Conservation (phyloP, 2,329 filamentous ascomycete species). For the Mycosphaerella arachidis region DNA sequence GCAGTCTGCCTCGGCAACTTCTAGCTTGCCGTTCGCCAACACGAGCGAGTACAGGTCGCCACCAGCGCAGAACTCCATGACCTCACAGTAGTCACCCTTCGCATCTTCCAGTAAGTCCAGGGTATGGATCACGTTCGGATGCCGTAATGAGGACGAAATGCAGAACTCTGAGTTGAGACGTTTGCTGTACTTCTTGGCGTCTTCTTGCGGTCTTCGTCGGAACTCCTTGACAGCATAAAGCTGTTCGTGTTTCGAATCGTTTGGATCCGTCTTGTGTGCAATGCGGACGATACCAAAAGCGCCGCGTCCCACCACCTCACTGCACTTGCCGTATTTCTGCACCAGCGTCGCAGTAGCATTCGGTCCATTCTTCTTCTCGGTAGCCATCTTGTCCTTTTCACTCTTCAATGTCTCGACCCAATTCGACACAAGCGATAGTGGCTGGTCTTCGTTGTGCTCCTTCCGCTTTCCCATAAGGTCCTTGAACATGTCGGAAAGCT, state of each 20-base stretch:
- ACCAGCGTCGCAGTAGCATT: conserved; percentile 75
- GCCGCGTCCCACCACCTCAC: conserved; percentile 91
- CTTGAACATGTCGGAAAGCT: conserved; percentile 86
- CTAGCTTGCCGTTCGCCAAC: conserved; percentile 83
- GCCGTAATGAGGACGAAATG: conserved; percentile 92
- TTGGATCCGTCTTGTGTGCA: conserved; percentile 88
- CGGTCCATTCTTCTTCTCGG: conserved; percentile 71
- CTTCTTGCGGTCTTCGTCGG: conserved; percentile 87
- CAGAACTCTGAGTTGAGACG: conserved; percentile 96
- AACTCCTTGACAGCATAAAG: conserved; percentile 98
- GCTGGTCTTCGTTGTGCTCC: conserved; percentile 66
- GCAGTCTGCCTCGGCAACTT: conserved; percentile 89
- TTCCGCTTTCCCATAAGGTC: conserved; percentile 81
- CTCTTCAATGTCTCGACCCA: conserved; percentile 93
- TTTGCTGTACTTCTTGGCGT: conserved; percentile 96
- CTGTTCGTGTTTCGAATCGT: conserved; percentile 72
- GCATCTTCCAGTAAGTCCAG: conserved; percentile 91
- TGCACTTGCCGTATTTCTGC: conserved; percentile 97
- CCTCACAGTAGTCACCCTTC: conserved; percentile 96
- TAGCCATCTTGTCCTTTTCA: conserved; percentile 71
- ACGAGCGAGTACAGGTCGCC: conserved; percentile 94
- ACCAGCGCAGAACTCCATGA: conserved; percentile 98
- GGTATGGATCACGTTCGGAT: conserved; percentile 97
- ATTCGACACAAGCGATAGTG: conserved; percentile 86
- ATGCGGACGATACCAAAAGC: conserved; percentile 97